Percentiles rank a stretch among this genome's conserved stretches.
Evolutionary conservation across 176 grass and related monocot genomes (phyloP).

Genomic region (Lolium perenne): DNA sequence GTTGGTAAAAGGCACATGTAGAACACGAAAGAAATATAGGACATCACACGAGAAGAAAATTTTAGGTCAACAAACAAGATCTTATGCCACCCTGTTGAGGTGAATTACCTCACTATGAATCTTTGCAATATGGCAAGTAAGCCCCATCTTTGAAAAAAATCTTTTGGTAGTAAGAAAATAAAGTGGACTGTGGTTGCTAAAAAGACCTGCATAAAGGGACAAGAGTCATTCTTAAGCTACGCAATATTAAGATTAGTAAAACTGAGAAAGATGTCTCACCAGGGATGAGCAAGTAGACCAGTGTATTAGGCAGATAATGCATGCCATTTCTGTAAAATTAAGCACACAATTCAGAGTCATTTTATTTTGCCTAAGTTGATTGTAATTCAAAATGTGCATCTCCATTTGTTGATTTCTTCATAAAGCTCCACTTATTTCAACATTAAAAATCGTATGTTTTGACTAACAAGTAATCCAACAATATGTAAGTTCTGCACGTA

Average conservation of each 20-base stretch:
- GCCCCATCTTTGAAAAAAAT: constrained; percentile 90
- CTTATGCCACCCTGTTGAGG: background rate
- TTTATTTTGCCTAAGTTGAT: constrained; percentile 6
- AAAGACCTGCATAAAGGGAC: constrained; percentile 66
- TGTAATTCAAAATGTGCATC: background rate
- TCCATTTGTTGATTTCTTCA: background rate
- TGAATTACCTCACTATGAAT: constrained; percentile 87
- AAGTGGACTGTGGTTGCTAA: constrained; percentile 95
- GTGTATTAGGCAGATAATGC: constrained; percentile 69
- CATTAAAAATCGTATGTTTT: background rate
- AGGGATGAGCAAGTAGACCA: constrained; percentile 95
- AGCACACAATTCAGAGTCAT: constrained; percentile 27
- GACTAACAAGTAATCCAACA: background rate
- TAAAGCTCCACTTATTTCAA: background rate
- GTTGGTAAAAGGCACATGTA: background rate
- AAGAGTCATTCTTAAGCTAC: background rate
- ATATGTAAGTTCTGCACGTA: background rate
- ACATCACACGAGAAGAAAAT: background rate
- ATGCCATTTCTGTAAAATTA: constrained; percentile 83
- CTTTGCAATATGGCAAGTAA: constrained; percentile 89
- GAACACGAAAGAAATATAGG: background rate
- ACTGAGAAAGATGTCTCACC: constrained; percentile 60
- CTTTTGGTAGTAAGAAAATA: constrained; percentile 86
- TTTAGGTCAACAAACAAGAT: background rate
- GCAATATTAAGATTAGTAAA: background rate